Conservation (phyloP, 2,329 filamentous ascomycete genomes). For the Monosporascus cannonballus region DNA sequence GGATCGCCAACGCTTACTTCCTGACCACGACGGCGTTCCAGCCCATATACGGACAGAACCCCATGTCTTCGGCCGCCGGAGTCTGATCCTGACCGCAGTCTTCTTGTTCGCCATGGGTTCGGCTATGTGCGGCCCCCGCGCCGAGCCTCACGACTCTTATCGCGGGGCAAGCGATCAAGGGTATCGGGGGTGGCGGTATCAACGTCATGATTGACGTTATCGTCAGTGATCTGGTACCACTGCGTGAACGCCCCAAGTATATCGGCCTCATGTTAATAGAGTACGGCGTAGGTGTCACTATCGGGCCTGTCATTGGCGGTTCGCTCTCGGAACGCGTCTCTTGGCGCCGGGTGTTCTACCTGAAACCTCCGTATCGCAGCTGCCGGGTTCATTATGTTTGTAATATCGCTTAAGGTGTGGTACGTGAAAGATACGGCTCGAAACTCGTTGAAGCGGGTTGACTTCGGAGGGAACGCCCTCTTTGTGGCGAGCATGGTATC, state of each 20-base stretch:
- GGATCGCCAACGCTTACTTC: constrained; percentile 25
- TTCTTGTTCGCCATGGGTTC: constrained; percentile 42
- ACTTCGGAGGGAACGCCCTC: constrained; percentile 28
- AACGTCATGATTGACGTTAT: constrained; percentile 40
- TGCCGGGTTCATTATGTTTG: constrained; percentile 15
- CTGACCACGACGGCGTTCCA: constrained; percentile 35
- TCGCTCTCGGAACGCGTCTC: constrained; percentile 21
- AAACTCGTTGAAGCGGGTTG: constrained; percentile 18
- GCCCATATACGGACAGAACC: constrained; percentile 40
- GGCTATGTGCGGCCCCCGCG: constrained; percentile 36
- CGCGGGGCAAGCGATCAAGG: constrained; percentile 33
- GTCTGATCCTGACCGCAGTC: constrained; percentile 31
- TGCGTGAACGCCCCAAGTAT: constrained; percentile 39
- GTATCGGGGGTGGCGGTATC: constrained; percentile 29
- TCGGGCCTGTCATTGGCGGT: constrained; percentile 29
- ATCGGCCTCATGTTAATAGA: constrained; percentile 29
- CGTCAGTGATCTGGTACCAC: constrained; percentile 42
- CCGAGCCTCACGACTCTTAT: constrained; percentile 36
- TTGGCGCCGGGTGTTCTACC: constrained; percentile 36
- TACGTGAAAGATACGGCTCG: background rate
- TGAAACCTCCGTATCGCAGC: constrained; percentile 23
- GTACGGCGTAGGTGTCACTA: constrained; percentile 26
- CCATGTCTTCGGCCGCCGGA: constrained; percentile 41
- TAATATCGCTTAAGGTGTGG: constrained; percentile 19
- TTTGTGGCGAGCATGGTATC: constrained; percentile 25